A percentile compares a stretch with the other conserved stretches of the same genome.
Conservation (phyloP, 768 basidiomycete genomes). For the Hericium alpestre region DNA sequence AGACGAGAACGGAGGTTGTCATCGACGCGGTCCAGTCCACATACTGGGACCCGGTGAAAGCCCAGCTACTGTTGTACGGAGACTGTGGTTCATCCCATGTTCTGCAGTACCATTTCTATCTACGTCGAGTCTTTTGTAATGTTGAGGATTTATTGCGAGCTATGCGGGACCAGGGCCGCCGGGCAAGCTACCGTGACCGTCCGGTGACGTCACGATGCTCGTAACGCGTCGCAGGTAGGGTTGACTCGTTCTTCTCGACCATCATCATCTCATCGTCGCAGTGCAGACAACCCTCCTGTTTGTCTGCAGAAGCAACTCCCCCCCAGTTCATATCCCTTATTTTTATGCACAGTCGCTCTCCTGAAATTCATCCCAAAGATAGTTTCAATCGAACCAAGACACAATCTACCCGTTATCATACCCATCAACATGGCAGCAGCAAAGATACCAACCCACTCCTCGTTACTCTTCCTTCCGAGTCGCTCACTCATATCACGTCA, state of each 20-base stretch:
- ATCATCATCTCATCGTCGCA: slow-evolving; percentile 12
- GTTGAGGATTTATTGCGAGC: no score
- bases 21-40: no score
- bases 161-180: no score
- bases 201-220: no score
- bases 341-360: slow-evolving; percentile 65
- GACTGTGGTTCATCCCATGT: no score
- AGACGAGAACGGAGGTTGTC: no score
- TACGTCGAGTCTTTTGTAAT: no score
- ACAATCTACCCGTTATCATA: slow-evolving; percentile 18
- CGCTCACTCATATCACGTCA: slow-evolving; percentile 66
- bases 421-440: slow-evolving; percentile 24
- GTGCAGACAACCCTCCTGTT: slow-evolving; percentile 14
- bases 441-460: slow-evolving; percentile 13
- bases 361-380: slow-evolving; percentile 31
- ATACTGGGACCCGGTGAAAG: no score
- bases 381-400: slow-evolving; percentile 20
- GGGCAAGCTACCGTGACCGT: no score
- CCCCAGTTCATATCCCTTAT: slow-evolving; percentile 3
- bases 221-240: background rate
- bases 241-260: slow-evolving; percentile 11
- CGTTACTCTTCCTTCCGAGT: slow-evolving; percentile 50
- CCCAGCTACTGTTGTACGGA: no score
- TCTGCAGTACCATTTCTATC: no score
- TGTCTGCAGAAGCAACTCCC: slow-evolving; percentile 17